Evolutionary conservation across 2,329 filamentous ascomycete species (phyloP).

Genomic region (Fusarium albosuccineum): DNA sequence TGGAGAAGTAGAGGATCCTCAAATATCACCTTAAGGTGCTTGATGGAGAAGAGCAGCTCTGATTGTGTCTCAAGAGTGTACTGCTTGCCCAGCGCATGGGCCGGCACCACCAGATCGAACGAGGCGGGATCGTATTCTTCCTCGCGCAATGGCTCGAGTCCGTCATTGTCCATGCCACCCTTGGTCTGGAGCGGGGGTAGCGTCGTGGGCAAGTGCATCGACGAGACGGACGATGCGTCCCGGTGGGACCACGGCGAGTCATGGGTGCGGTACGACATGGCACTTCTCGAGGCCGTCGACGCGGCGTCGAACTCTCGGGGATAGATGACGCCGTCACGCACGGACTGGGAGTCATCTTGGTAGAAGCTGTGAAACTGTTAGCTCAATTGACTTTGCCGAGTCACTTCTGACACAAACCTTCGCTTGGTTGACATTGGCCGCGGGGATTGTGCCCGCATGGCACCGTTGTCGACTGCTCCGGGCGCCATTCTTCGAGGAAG

Average conservation of each 20-base stretch:
- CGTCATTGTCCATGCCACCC: slow-evolving; percentile 35
- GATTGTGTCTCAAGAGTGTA: slow-evolving; percentile 74
- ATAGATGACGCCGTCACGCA: not conserved
- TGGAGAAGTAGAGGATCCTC: slow-evolving; percentile 72
- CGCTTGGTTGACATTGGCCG: slow-evolving; percentile 1
- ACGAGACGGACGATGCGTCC: slow-evolving; percentile 38
- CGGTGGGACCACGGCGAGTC: slow-evolving; percentile 31
- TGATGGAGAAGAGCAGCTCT: slow-evolving; percentile 73
- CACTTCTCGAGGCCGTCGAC: slow-evolving; percentile 32
- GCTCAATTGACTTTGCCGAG: not conserved
- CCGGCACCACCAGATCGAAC: slow-evolving; percentile 41
- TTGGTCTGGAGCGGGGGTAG: slow-evolving; percentile 37
- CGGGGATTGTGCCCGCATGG: not conserved
- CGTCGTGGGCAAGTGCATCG: slow-evolving; percentile 26
- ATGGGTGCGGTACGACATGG: slow-evolving; percentile 29
- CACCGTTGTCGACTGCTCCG: not conserved
- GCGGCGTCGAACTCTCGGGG: slow-evolving; percentile 7
- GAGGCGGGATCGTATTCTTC: slow-evolving; percentile 43
- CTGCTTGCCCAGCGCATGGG: slow-evolving; percentile 39
- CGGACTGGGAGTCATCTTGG: slow-evolving; percentile 7
- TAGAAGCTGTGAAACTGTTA: slow-evolving; percentile 14
- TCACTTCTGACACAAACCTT: slow-evolving; percentile 10
- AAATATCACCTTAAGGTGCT: slow-evolving; percentile 76
- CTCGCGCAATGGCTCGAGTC: slow-evolving; percentile 36
- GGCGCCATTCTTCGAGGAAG: slow-evolving; percentile 1